Evolutionary conservation across 2,329 filamentous ascomycete species (phyloP).

Genomic region (Leptosphaerulina australis): DNA sequence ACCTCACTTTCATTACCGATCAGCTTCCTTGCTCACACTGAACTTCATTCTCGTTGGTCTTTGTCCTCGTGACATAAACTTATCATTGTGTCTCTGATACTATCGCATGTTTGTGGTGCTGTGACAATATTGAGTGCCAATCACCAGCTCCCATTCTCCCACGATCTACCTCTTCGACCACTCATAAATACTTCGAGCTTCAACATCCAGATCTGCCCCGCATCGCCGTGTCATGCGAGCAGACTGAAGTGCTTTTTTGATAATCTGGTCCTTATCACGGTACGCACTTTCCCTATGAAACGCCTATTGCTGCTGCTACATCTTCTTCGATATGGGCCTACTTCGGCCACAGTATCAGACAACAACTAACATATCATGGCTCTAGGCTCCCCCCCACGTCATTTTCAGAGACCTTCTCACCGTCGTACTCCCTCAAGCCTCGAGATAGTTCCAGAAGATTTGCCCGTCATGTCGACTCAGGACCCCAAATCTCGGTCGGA

Average conservation of each 20-base stretch:
- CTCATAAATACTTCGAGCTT: constrained; percentile 3
- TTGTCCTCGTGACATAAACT: constrained; percentile 23
- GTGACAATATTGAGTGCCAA: constrained; percentile 37
- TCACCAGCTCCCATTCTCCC: constrained; percentile 38
- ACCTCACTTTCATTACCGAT: neutral
- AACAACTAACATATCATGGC: constrained; percentile 41
- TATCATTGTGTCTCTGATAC: neutral
- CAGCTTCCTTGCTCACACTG: neutral
- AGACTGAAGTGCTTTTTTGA: constrained; percentile 7
- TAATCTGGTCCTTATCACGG: constrained; percentile 24
- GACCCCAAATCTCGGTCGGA: constrained; percentile 39
- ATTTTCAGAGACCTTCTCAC: constrained; percentile 31
- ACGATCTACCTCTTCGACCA: constrained; percentile 26
- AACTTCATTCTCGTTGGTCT: too few relatives aligned
- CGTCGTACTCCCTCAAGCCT: constrained; percentile 40
- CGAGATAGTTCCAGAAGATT: constrained; percentile 39
- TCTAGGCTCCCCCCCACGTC: constrained; percentile 37
- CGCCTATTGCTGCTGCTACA: neutral
- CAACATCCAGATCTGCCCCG: constrained; percentile 9
- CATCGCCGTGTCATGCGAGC: constrained; percentile 40
- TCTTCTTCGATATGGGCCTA: neutral
- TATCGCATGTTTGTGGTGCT: constrained; percentile 9
- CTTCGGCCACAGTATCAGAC: constrained; percentile 8
- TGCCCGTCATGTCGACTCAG: constrained; percentile 37
- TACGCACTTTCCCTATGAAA: constrained; percentile 27